Conservation (phyloP, 108 stramenopile species). For the Nannochloropsis gaditana region DNA sequence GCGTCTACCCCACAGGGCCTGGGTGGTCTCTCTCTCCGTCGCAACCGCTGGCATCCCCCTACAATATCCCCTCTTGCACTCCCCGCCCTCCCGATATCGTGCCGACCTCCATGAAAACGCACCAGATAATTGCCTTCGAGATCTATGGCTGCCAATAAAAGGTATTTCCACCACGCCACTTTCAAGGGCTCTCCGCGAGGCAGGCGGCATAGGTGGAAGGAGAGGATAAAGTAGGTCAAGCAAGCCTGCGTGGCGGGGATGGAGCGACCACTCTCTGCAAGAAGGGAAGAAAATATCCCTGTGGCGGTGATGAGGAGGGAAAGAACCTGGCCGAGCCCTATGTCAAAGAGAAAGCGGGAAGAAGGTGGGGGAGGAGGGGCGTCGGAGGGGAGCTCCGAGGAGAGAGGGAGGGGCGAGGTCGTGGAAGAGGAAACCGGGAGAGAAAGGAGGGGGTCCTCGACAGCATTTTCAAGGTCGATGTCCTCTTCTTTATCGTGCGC, state of each 20-base stretch:
- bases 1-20: background rate
- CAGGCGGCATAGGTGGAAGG: conserved; percentile 27
- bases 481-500: background rate
- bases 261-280: conserved; percentile 46
- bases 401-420: background rate
- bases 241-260: conserved; percentile 49
- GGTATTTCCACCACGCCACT: conserved; percentile 54
- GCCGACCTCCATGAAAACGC: background rate
- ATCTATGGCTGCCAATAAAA: conserved; percentile 71
- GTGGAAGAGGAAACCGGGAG: background rate
- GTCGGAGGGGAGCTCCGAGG: background rate
- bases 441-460: background rate
- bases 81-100: no score
- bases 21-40: background rate
- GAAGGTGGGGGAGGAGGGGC: background rate
- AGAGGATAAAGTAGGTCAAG: conserved; percentile 53
- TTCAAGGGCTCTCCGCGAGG: conserved; percentile 21
- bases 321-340: conserved; percentile 56
- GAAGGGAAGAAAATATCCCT: conserved; percentile 52
- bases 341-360: background rate
- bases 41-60: background rate
- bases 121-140: conserved; percentile 53
- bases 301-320: conserved; percentile 55
- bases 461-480: background rate
- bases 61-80: background rate